Evolutionary conservation across 768 basidiomycete species (phyloP).

Genomic region (Tylopilus sp.): DNA sequence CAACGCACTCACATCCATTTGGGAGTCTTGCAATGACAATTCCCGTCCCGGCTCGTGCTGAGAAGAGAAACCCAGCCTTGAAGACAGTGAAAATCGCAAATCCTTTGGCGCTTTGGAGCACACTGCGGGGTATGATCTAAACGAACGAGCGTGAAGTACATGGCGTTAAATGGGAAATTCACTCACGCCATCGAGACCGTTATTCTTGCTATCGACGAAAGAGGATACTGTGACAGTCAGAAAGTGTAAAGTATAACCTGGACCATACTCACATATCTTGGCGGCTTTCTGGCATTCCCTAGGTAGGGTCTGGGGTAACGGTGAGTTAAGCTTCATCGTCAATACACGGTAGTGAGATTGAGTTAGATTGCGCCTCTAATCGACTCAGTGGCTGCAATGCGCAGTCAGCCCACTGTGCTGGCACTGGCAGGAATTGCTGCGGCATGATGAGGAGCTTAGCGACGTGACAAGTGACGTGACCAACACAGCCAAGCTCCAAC

Average conservation of each 20-base stretch:
- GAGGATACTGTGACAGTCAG: slow-evolving; percentile 57
- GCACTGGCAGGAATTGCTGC: neutral
- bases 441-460: slow-evolving; percentile 10
- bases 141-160: neutral
- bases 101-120: slow-evolving; percentile 59
- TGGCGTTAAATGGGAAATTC: neutral
- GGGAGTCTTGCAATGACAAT: slow-evolving; percentile 82
- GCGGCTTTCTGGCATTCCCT: slow-evolving; percentile 88
- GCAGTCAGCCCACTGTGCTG: slow-evolving; percentile 27
- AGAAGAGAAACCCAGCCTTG: slow-evolving; percentile 67
- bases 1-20: slow-evolving; percentile 65
- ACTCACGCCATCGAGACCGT: slow-evolving; percentile 77
- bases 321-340: slow-evolving; percentile 48
- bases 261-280: slow-evolving; percentile 64
- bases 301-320: slow-evolving; percentile 53
- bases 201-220: slow-evolving; percentile 77
- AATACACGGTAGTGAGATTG: neutral
- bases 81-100: slow-evolving; percentile 92
- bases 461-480: slow-evolving; percentile 21
- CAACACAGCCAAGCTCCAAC: neutral
- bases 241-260: neutral
- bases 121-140: slow-evolving; percentile 52
- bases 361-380: neutral
- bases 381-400: slow-evolving; percentile 2
- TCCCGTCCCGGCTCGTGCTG: slow-evolving; percentile 78